A percentile compares a stretch with the other conserved stretches of the same genome.
phyloP scores from a whole-genome alignment of 305 asterid species.

The Fraxinus xanthoxyloides region DNA sequence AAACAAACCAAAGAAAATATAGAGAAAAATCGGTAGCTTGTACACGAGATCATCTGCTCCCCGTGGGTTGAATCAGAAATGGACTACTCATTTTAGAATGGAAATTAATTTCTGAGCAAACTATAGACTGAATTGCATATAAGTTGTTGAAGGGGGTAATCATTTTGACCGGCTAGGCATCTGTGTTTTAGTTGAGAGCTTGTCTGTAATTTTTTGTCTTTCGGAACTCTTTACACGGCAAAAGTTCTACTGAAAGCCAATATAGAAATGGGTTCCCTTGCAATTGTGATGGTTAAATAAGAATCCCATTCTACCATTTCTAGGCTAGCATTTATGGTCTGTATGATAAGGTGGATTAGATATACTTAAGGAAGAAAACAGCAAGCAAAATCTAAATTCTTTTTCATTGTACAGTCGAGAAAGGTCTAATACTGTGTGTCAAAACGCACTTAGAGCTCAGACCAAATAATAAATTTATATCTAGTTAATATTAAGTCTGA shows the following conservation, averaged over 20 bases:
- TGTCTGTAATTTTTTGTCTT: not conserved
- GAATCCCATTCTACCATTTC: not conserved
- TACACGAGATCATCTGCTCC: not conserved
- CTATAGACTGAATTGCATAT: not conserved
- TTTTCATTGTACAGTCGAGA: not conserved
- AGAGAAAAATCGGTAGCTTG: not conserved
- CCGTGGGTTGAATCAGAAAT: not conserved
- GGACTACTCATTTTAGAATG: not conserved
- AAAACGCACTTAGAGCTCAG: not conserved
- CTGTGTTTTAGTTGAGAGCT: not conserved
- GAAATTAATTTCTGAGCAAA: not conserved
- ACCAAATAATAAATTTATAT: not conserved
- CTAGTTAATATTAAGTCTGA: not conserved
- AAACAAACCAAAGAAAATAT: not conserved
- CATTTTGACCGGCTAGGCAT: not conserved
- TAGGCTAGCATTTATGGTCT: not conserved
- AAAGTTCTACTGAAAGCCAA: not conserved
- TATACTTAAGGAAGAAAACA: not conserved
- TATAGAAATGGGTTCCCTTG: not conserved
- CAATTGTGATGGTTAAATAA: not conserved
- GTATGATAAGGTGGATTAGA: not conserved
- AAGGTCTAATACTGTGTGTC: not conserved
- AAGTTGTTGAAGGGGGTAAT: not conserved
- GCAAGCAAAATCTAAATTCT: not conserved
- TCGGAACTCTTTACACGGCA: not conserved